Conservation (phyloP, 352 stramenopile genomes). For the Pythium dissimile region DNA sequence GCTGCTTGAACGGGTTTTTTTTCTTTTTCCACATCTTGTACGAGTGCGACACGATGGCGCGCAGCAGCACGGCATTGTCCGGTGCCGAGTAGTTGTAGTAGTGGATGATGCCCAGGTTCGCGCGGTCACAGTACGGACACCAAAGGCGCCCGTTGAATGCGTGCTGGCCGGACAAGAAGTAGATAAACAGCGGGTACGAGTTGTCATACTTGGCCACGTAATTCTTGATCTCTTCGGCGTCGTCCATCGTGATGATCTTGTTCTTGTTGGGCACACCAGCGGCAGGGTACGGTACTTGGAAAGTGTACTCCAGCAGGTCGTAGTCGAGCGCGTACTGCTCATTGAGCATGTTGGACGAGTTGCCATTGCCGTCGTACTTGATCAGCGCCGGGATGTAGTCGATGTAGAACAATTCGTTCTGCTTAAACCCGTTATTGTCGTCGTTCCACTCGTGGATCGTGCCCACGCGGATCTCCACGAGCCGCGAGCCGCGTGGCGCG, state of each 20-base stretch:
- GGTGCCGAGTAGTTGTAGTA: constrained; percentile 77
- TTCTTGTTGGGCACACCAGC: constrained; percentile 41
- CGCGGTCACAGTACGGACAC: constrained; percentile 78
- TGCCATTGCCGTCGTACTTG: constrained; percentile 71
- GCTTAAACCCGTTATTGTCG: constrained; percentile 66
- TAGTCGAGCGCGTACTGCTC: constrained; percentile 62
- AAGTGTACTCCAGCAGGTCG: constrained; percentile 66
- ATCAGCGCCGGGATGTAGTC: constrained; percentile 76
- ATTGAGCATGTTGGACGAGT: constrained; percentile 66
- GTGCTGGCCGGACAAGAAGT: constrained; percentile 71
- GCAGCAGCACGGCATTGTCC: constrained; percentile 47
- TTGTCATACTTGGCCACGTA: constrained; percentile 61
- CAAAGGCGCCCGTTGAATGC: constrained; percentile 76
- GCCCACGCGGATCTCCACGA: constrained; percentile 72
- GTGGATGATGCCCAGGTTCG: constrained; percentile 65
- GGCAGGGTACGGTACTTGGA: constrained; percentile 43
- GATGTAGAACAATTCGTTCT: constrained; percentile 84
- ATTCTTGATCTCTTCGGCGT: constrained; percentile 36
- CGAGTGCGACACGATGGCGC: constrained; percentile 46
- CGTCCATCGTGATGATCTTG: constrained; percentile 42
- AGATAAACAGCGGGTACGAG: constrained; percentile 72
- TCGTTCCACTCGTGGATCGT: constrained; percentile 60
- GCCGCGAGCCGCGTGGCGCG: constrained; percentile 49
- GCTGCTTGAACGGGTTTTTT: constrained; percentile 64
- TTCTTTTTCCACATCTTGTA: constrained; percentile 76